These are phyloP conservation scores for Monosporascus sp. DNA, from an alignment of 2,329 filamentous ascomycete genomes.

Conservation along the genomic window DNA sequence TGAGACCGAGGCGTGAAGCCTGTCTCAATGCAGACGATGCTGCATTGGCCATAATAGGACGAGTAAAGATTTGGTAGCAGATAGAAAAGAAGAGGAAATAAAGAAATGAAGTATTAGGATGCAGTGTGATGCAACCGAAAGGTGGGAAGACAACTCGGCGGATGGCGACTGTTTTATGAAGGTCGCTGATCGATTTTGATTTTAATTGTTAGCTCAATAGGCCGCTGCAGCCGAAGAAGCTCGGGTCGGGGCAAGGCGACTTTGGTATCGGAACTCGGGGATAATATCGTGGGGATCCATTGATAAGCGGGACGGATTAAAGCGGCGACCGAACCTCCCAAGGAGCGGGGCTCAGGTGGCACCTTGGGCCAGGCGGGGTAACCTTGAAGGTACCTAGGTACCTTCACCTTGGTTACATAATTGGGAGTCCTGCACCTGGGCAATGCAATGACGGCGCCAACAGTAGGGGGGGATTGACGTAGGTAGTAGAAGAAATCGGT, in stretches of 20 bases:
- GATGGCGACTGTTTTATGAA: too few relatives aligned
- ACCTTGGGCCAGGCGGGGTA: background rate
- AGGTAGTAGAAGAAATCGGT: background rate
- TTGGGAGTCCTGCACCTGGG: too few relatives aligned
- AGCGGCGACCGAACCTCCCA: background rate
- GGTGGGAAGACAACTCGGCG: slow-evolving; percentile 7
- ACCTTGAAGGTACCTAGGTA: background rate
- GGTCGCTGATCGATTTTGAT: background rate
- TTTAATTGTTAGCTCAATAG: background rate
- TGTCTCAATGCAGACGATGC: slow-evolving; percentile 69
- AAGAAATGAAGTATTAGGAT: slow-evolving; percentile 8
- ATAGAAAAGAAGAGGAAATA: slow-evolving; percentile 7
- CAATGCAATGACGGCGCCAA: too few relatives aligned
- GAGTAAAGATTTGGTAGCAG: slow-evolving; percentile 4
- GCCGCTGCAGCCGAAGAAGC: background rate
- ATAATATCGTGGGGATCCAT: slow-evolving; percentile 3
- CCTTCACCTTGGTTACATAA: background rate
- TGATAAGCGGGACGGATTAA: slow-evolving; percentile 3
- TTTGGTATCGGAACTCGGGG: slow-evolving; percentile 15
- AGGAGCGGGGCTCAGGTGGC: too few relatives aligned
- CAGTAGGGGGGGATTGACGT: background rate
- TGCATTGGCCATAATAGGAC: slow-evolving; percentile 53
- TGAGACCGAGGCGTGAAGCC: slow-evolving; percentile 56
- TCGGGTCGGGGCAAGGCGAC: slow-evolving; percentile 8
- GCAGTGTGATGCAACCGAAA: slow-evolving; percentile 5